Evolutionary conservation across 2,329 filamentous ascomycete genomes (phyloP).

Genomic region (Fusarium sp.): DNA sequence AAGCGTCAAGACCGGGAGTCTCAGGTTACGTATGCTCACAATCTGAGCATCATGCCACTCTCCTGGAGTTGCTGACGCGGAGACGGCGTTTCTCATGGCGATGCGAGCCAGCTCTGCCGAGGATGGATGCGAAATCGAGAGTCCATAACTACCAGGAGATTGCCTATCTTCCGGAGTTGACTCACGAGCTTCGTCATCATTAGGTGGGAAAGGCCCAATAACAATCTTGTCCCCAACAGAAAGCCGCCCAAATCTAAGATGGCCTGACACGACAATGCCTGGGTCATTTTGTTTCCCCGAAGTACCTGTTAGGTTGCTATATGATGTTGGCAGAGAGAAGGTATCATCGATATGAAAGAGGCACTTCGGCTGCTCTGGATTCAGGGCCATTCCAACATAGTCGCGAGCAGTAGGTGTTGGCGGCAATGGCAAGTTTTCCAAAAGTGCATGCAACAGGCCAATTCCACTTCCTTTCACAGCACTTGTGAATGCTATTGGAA

Average conservation of each 20-base stretch:
- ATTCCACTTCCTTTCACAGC: constrained; percentile 88
- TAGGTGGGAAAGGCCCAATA: constrained; percentile 80
- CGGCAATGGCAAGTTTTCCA: constrained; percentile 80
- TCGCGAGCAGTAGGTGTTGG: constrained; percentile 65
- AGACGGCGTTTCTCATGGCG: constrained; percentile 65
- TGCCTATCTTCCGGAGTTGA: constrained; percentile 60
- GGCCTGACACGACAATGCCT: constrained; percentile 84
- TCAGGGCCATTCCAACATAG: constrained; percentile 66
- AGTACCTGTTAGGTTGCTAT: constrained; percentile 49
- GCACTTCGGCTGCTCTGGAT: constrained; percentile 70
- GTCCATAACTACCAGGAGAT: constrained; percentile 61
- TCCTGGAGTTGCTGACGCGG: constrained; percentile 65
- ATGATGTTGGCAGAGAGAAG: constrained; percentile 78
- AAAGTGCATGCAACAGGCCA: constrained; percentile 81
- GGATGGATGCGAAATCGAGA: constrained; percentile 66
- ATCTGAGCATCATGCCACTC: constrained; percentile 87
- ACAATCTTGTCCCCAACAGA: constrained; percentile 82
- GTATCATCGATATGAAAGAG: constrained; percentile 94
- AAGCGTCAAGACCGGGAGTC: constrained; percentile 82
- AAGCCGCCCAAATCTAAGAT: constrained; percentile 82
- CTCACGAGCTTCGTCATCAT: constrained; percentile 60
- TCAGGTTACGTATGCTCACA: constrained; percentile 87
- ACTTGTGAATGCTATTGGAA: constrained; percentile 91
- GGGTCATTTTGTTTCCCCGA: constrained; percentile 51
- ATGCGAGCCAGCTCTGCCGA: constrained; percentile 66